These are phyloP conservation scores for Penicillium ucsense DNA, from an alignment of 495 filamentous ascomycete species.

Conservation along the genomic window DNA sequence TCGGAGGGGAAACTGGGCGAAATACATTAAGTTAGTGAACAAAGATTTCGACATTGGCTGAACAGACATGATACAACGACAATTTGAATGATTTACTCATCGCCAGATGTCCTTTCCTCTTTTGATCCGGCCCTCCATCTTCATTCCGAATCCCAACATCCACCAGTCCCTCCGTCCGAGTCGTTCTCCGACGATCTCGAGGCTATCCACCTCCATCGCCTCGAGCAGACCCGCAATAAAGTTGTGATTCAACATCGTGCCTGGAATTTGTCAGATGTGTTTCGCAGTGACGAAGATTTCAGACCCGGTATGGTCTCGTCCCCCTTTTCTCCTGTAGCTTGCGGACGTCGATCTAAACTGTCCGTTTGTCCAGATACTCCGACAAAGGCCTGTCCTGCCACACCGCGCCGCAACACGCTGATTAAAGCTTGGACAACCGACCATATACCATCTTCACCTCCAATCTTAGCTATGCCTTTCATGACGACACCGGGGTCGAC, in stretches of 20 bases:
- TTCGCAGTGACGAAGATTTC: conserved; percentile 53
- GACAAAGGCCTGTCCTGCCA: conserved; percentile 18
- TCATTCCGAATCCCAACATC: conserved; percentile 32
- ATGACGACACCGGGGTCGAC: conserved; percentile 45
- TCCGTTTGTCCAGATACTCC: conserved; percentile 25
- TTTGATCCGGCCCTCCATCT: conserved; percentile 46
- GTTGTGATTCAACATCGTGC: conserved; percentile 57
- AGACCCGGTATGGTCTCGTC: conserved; percentile 27
- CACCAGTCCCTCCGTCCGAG: conserved; percentile 20
- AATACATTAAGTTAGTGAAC: not conserved
- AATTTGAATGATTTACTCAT: conserved; percentile 28
- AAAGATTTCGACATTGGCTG: not conserved
- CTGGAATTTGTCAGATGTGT: conserved; percentile 49
- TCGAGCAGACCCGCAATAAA: conserved; percentile 44
- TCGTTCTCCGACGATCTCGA: conserved; percentile 53
- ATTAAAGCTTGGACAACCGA: conserved; percentile 7
- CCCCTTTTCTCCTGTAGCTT: no score
- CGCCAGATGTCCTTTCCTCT: conserved; percentile 31
- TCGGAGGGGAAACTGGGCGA: conserved; percentile 9
- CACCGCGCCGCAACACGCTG: conserved; percentile 16
- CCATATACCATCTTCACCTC: conserved; percentile 25
- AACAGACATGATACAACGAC: conserved; percentile 2
- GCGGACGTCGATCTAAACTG: no score
- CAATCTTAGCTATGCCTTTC: conserved; percentile 44
- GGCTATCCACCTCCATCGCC: conserved; percentile 40